Percentiles rank a stretch among this genome's conserved stretches.
Evolutionary conservation across 1,284 basidiomycete genomes (phyloP).

Genomic region (Gomphus sp.): DNA sequence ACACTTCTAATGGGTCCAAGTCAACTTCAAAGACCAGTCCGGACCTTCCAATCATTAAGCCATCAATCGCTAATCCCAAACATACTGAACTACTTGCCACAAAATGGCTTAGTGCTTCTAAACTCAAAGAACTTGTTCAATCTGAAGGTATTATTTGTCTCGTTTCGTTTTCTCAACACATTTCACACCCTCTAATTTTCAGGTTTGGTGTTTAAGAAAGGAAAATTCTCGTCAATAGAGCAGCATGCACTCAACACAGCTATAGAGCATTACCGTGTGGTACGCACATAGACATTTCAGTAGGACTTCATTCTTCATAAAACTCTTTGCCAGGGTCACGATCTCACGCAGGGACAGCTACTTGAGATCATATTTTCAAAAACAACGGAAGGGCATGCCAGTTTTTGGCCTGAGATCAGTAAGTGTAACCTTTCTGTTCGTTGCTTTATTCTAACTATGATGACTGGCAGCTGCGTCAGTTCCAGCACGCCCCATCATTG

Average conservation of each 20-base stretch:
- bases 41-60: neutral
- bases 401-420: constrained; percentile 75
- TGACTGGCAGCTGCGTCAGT: constrained; percentile 46
- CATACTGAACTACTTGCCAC: constrained; percentile 42
- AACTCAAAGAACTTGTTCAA: constrained; percentile 56
- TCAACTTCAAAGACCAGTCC: neutral
- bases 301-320: constrained; percentile 6
- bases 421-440: constrained; percentile 19
- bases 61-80: neutral
- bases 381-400: constrained; percentile 47
- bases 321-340: constrained; percentile 30
- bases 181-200: neutral
- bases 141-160: constrained; percentile 42
- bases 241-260: constrained; percentile 54
- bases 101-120: constrained; percentile 63
- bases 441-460: neutral
- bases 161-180: constrained; percentile 1
- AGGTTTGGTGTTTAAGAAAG: constrained; percentile 78
- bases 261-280: constrained; percentile 53
- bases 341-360: constrained; percentile 43
- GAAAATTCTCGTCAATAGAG: constrained; percentile 73
- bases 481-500: constrained; percentile 65
- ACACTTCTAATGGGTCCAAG: no score
- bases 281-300: constrained; percentile 23
- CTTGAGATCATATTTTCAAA: constrained; percentile 57